These are phyloP conservation scores for Pseudozyma pruni DNA, from an alignment of 1,284 basidiomycete genomes.

Conservation along the genomic window DNA sequence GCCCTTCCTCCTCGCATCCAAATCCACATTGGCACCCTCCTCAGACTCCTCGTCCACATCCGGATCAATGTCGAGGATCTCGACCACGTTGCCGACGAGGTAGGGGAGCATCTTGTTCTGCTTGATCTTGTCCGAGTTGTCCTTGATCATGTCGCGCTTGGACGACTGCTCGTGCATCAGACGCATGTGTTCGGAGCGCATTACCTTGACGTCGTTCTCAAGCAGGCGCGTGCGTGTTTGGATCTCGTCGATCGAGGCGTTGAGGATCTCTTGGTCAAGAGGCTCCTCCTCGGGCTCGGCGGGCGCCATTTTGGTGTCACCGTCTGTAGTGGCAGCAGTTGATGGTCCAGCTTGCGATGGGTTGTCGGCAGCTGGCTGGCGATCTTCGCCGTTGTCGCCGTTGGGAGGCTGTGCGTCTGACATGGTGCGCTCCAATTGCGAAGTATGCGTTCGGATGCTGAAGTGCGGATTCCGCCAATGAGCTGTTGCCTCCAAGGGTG, in stretches of 20 bases:
- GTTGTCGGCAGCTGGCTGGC: conserved; percentile 12
- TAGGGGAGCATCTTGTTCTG: conserved; percentile 99
- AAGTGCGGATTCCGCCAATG: not conserved
- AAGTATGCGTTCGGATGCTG: not conserved
- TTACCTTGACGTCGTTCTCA: conserved; percentile 67
- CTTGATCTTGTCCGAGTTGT: conserved; percentile 98
- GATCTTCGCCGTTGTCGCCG: conserved; percentile 18
- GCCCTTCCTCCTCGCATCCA: conserved; percentile 91
- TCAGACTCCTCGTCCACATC: conserved; percentile 84
- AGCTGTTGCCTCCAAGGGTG: not conserved
- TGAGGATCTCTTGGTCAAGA: conserved; percentile 61
- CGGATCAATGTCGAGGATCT: conserved; percentile 90
- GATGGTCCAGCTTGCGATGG: conserved; percentile 30
- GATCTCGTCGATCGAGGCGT: conserved; percentile 62
- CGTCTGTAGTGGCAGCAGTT: conserved; percentile 18
- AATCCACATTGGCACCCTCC: conserved; percentile 86
- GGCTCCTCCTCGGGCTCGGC: conserved; percentile 44
- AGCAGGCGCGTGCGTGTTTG: conserved; percentile 65
- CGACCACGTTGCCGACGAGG: conserved; percentile 88
- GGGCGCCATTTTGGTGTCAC: conserved; percentile 47
- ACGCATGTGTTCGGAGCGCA: conserved; percentile 79
- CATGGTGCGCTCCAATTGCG: conserved; percentile 17
- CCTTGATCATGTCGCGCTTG: conserved; percentile 98
- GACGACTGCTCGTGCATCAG: conserved; percentile 91
- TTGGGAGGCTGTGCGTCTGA: conserved; percentile 42